Base-by-base conservation (phyloP, 1,139 yeast genomes). In the Kazachstania sp. region DNA sequence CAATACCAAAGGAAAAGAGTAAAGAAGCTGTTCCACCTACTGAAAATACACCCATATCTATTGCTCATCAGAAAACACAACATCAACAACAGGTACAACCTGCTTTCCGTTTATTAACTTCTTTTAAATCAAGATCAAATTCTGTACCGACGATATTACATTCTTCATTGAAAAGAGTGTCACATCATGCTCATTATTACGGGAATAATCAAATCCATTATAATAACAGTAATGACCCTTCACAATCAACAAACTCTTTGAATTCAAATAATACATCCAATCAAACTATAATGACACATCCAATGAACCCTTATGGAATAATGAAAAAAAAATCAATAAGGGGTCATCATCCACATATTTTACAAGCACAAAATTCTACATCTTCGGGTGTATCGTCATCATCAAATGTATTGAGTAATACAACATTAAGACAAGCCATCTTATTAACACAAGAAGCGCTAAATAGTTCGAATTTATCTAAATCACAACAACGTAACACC, bases 71-170 rank as follows among this genome's bases (percentile, higher is more conserved):
- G 4, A 29, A 42, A 35, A 13, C 47, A n/a, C 13, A 32, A 20
- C 13, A 20, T 20, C 15, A 31, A 40, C 20, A 39, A 15, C 41
- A 42, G 37, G 32, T 28, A 34, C 41, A 37, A 29, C 45, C 48
- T 26, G 37, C 48, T 15, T 44, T 49, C 34, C 46, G 44, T 37
- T 15, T 46, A 26, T 23, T 44, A 23, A 42, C 47, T 38, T 54
- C 48, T 45, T 49, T 45, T 26, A 59, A 55, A 49, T 51, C 54
- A 39, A 55, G 67, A 45, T 62, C 67, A 7, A 59, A 60, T 45
- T 63, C 67, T 13, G 63, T 63, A 13, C 67, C 67, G 18, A 59
- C 64, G 8, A 62, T 62, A 18, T 47, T 62, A 45, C 67, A 62
- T 54, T 63, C 67, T 11, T 62, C 67, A 2, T 47, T 61, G 15